Evolutionary conservation across 345 rosid genomes (phyloP).

Genomic region (Corchorus capsularis): DNA sequence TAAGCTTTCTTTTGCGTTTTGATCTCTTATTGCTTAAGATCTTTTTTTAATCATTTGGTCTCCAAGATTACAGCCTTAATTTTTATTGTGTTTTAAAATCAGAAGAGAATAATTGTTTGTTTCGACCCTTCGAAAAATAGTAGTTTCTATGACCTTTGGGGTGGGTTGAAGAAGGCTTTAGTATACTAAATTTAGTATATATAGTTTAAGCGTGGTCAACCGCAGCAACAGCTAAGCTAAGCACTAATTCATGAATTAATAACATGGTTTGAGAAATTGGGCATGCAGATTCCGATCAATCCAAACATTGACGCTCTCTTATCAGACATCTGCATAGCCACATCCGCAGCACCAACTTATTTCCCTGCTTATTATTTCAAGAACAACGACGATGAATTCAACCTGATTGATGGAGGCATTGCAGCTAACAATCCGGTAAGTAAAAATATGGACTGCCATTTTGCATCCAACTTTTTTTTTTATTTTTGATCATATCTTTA

Average conservation of each 20-base stretch:
- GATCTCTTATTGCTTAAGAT: no score
- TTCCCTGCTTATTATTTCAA: conserved; percentile 60
- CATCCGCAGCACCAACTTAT: conserved; percentile 78
- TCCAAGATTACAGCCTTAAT: neutral
- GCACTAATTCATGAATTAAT: neutral
- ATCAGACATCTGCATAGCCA: conserved; percentile 66
- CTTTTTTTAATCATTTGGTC: no score
- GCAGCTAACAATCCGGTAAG: conserved; percentile 74
- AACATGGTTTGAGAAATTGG: neutral
- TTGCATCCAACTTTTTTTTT: no score
- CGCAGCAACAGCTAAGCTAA: neutral
- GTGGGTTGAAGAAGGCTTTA: neutral
- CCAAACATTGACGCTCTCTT: conserved; percentile 52
- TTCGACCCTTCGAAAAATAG: neutral
- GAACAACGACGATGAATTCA: conserved; percentile 46
- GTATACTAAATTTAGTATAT: no score
- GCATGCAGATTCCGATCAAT: conserved; percentile 28
- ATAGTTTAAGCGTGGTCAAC: neutral
- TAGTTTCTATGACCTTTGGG: neutral
- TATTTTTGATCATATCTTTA: no score
- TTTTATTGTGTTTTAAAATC: neutral
- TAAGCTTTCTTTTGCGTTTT: neutral
- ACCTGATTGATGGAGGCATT: conserved; percentile 73
- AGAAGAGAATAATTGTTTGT: neutral
- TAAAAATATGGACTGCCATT: no score